Conservation (phyloP, 2,329 filamentous ascomycete species). For the Colletotrichum graminicola region DNA sequence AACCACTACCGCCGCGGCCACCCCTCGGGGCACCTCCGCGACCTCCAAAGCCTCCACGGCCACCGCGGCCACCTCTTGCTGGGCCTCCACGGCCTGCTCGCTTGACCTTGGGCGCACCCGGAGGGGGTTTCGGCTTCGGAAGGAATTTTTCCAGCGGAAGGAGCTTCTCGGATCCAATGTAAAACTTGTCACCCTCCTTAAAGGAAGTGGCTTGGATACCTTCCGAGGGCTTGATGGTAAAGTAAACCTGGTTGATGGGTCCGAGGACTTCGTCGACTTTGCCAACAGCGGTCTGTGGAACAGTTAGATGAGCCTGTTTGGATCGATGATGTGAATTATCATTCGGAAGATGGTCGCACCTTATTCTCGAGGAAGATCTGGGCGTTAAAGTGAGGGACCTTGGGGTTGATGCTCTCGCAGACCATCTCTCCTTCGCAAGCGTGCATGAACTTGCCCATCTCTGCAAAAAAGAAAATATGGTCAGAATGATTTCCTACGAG, state of each 20-base stretch:
- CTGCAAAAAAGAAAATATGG: slow-evolving; percentile 54
- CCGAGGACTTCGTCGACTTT: slow-evolving; percentile 99
- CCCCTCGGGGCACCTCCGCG: slow-evolving; percentile 44
- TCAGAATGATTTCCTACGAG: slow-evolving; percentile 2
- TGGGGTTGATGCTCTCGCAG: slow-evolving; percentile 93
- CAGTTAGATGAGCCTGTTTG: neutral
- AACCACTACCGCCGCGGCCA: slow-evolving; percentile 49
- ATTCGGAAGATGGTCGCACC: slow-evolving; percentile 58
- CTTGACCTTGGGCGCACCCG: slow-evolving; percentile 72
- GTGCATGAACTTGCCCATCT: slow-evolving; percentile 96
- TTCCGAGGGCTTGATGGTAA: slow-evolving; percentile 97
- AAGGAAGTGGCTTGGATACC: slow-evolving; percentile 95
- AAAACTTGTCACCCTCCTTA: slow-evolving; percentile 98
- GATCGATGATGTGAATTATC: neutral
- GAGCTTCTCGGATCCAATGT: slow-evolving; percentile 93
- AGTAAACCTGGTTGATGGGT: slow-evolving; percentile 97
- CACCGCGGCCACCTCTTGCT: slow-evolving; percentile 59
- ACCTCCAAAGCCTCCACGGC: slow-evolving; percentile 48
- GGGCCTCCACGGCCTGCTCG: slow-evolving; percentile 66
- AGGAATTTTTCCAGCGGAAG: slow-evolving; percentile 96
- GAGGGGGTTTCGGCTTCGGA: slow-evolving; percentile 85
- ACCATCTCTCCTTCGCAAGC: slow-evolving; percentile 98
- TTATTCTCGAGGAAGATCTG: slow-evolving; percentile 99
- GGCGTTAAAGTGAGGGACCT: slow-evolving; percentile 99
- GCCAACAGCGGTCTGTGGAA: slow-evolving; percentile 79